Evolutionary conservation across 139 green algal species (phyloP), one percentile per base, ranked within the genome.

Genomic region (Auxenochlorella pyrenoidosa): DNA sequence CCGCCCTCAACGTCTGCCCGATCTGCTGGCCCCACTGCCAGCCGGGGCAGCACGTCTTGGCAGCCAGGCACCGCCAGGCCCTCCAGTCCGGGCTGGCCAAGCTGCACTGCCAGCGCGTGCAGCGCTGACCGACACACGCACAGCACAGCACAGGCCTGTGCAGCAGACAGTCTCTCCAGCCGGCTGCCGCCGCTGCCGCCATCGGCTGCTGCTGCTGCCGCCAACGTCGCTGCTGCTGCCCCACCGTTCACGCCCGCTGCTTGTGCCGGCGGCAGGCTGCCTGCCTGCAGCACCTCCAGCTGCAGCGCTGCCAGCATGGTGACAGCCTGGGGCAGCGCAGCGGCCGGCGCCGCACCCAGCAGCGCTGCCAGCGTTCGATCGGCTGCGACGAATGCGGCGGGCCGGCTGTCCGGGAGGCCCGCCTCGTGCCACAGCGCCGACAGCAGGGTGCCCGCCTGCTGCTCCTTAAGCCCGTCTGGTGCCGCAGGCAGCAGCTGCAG

Each of bases 341-440:
- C 44, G 22, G 58, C 47, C 2, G 80, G 77, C 68, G 79, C 80
- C 15, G 75, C 51, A 0, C 22, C 36, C 38, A 91, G 78, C 54
- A 86, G 36, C 19, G 83, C 77, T 0, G 38, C 68, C 40, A 92
- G 36, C 12, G 82, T 75, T 24, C 34, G 32, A 34, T 90, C 88
- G 28, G 90, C 26, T 13, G 90, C 87, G 6, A 79, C 85, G 72
- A 88, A 92, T 10, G 73, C 34, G 24, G 66, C 84, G 0, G 90
- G 90, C 16, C 43, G 58, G 63, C 84, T 92, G 85, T 58, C 68
- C 24, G 40, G 26, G 18, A 90, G 41, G 10, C 44, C 84, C 8
- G 79, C 89, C 68, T 88, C 75, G 71, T 92, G 87, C 88, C 83
- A 92, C 32, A 82, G 30, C 36, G 83, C 68, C 3, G 88, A 90